Evolutionary conservation across 1,284 basidiomycete species (phyloP).

Genomic region (Trichosporon sp.): DNA sequence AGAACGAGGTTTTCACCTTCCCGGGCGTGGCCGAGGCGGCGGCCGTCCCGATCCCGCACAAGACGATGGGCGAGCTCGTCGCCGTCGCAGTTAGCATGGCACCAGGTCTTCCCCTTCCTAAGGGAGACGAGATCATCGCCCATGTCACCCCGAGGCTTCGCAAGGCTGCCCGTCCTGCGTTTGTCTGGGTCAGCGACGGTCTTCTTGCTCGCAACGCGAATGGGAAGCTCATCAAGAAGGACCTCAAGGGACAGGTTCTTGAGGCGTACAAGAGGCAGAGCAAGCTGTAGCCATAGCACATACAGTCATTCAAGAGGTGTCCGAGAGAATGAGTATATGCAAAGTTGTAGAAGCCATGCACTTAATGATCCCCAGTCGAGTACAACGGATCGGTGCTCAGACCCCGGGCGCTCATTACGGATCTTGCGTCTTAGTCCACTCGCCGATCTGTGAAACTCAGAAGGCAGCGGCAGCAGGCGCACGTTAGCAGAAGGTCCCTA

Average conservation of each 20-base stretch:
- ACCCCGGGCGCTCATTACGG: too few species aligned
- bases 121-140: constrained; percentile 8
- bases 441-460: too few species aligned
- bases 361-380: too few species aligned
- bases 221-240: constrained; percentile 17
- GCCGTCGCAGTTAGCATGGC: constrained; percentile 36
- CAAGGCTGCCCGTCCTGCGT: constrained; percentile 14
- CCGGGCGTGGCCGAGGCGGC: constrained; percentile 35
- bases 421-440: too few species aligned
- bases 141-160: constrained; percentile 14
- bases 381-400: too few species aligned
- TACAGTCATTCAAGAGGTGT: too few species aligned
- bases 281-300: not conserved
- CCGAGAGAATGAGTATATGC: too few species aligned
- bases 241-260: constrained; percentile 20
- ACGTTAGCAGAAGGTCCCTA: too few species aligned
- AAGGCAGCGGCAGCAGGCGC: too few species aligned
- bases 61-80: constrained; percentile 38
- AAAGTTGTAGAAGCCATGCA: not conserved
- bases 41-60: constrained; percentile 38
- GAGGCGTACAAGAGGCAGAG: constrained; percentile 27
- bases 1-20: constrained; percentile 39
- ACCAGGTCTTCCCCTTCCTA: not conserved
- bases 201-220: constrained; percentile 16
- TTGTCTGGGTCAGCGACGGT: constrained; percentile 13